Base-by-base conservation (phyloP, 140 eudicot species). In the Bidens hawaiensis region DNA sequence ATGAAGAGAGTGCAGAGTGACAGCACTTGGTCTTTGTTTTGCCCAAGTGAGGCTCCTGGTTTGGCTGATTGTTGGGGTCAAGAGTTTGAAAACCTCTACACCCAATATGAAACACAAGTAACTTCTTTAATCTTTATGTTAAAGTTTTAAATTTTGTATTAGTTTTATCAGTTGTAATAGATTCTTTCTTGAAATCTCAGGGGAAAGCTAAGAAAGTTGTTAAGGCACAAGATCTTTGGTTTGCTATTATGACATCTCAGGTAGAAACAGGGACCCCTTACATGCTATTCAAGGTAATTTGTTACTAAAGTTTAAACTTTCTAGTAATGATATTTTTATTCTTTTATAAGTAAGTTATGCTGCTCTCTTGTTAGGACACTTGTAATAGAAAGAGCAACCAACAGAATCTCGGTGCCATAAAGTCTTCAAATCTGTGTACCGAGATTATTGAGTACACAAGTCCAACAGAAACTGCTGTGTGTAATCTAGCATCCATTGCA, bases 351-450 rank as follows among this genome's bases (percentile, higher is more conserved):
- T 7, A 4, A 17, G 4, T 6, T 5, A 17, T 36, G 61, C 18
- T 21, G 34, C 14, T 21, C 2, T 7, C n/a, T 22, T 73, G 30
- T 21, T 71, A 93, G 99, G 99, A 93, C 66, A 49, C 95, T 8
- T 93, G 99, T 75, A 93, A 93, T 41, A 70, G 96, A 54, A 93
- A 93, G 75, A 93, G 99, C 88, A 93, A 93, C 82, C 99, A 93
- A 75, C 93, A 93, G 81, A 93, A 93, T 64, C 84, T 93, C 21
- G 99, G 96, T 16, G 88, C 99, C 38, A 93, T 93, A 4, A 93
- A 93, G 65, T 93, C 94, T 55, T 93, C 99, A 9, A 93, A 93
- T 82, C 61, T 93, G 74, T 93, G 99, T 64, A 93, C 99, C 14
- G 99, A 93, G 81, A 93, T 93, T 66, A 82, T 93, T 47, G 84